Conservation (phyloP, 106 monocot species). For the Acorus gramineus region DNA sequence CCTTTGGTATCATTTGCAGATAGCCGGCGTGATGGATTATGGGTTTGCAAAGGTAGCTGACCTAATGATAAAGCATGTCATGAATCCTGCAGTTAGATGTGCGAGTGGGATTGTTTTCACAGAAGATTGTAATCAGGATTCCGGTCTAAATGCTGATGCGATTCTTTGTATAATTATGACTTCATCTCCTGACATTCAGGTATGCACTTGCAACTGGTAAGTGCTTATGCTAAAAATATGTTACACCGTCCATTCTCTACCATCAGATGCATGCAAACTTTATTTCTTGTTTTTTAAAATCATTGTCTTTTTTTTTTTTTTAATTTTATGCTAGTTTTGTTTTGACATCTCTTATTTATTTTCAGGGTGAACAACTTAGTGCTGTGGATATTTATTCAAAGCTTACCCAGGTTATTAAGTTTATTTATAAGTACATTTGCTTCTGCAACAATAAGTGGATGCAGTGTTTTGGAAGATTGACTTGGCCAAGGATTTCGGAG, state of each 20-base stretch:
- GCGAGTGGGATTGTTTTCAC: slow-evolving; percentile 16
- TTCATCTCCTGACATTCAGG: slow-evolving; percentile 43
- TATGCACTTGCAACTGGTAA: slow-evolving; percentile 5
- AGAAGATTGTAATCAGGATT: slow-evolving; percentile 30
- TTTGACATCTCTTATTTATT: slow-evolving; percentile 9
- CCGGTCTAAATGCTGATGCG: slow-evolving; percentile 15
- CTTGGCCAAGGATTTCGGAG: slow-evolving; percentile 80
- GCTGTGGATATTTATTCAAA: slow-evolving; percentile 45
- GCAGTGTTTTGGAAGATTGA: slow-evolving; percentile 61
- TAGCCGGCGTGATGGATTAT: slow-evolving; percentile 61
- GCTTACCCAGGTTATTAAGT: slow-evolving; percentile 57
- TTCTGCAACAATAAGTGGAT: slow-evolving; percentile 60
- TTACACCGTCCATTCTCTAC: no score
- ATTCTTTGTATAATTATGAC: slow-evolving; percentile 38
- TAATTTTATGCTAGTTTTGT: neutral
- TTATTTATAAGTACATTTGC: slow-evolving; percentile 58
- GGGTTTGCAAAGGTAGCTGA: slow-evolving; percentile 81
- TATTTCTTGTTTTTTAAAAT: no score
- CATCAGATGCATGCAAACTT: no score
- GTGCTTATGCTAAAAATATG: no score
- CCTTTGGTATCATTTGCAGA: slow-evolving; percentile 24
- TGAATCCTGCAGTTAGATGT: slow-evolving; percentile 52
- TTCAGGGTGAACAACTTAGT: slow-evolving; percentile 38
- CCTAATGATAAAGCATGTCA: slow-evolving; percentile 62
- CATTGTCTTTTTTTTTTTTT: neutral